Conservation (phyloP, 1,284 basidiomycete genomes). For the Heterobasidion annosum region DNA sequence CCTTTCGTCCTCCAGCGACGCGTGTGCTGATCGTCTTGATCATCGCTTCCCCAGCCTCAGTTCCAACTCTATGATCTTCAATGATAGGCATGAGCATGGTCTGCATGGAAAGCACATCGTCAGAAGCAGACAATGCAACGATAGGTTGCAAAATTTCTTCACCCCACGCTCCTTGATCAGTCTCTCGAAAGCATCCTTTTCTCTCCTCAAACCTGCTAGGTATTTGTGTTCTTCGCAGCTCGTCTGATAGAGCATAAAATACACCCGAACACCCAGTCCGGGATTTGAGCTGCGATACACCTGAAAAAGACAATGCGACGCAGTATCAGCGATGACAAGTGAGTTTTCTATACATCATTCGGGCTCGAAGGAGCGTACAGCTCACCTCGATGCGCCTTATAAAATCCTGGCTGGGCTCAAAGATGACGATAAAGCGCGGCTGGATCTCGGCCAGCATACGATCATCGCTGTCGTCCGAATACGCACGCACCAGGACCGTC, state of each 20-base stretch:
- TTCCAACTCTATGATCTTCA: constrained; percentile 51
- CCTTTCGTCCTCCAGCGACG: constrained; percentile 78
- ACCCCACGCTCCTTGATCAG: constrained; percentile 91
- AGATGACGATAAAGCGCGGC: constrained; percentile 92
- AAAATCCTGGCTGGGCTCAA: constrained; percentile 91
- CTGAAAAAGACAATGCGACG: constrained; percentile 29
- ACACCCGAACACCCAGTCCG: constrained; percentile 81
- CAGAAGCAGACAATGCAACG: neutral
- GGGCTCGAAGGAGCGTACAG: too few relatives aligned
- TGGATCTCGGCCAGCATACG: constrained; percentile 80
- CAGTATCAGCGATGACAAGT: too few relatives aligned
- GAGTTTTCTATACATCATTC: too few relatives aligned
- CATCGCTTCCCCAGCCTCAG: constrained; percentile 44
- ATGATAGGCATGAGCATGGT: constrained; percentile 87
- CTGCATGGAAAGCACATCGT: constrained; percentile 27
- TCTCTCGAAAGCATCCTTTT: constrained; percentile 93
- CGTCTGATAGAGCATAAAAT: constrained; percentile 90
- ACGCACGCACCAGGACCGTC: constrained; percentile 81
- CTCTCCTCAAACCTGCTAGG: constrained; percentile 78
- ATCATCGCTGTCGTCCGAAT: constrained; percentile 92
- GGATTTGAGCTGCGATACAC: constrained; percentile 80
- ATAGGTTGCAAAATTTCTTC: constrained; percentile 21
- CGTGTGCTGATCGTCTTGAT: constrained; percentile 86
- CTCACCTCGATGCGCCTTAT: constrained; percentile 86
- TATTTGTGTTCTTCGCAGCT: constrained; percentile 97